phyloP scores from a whole-genome alignment of 345 rosid genomes.

The Triadica sebifera region DNA sequence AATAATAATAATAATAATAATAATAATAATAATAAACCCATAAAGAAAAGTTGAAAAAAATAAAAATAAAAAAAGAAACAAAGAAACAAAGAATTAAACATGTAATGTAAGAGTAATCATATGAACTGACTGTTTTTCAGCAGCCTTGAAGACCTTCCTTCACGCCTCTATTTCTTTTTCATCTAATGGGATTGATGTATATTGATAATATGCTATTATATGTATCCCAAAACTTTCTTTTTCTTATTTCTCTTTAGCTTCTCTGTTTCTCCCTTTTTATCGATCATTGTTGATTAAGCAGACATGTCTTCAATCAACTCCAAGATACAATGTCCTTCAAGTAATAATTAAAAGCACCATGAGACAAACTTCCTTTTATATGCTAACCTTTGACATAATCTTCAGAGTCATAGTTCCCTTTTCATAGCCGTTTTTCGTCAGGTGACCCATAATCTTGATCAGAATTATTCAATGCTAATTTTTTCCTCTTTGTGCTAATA shows the following conservation, averaged over 20 bases:
- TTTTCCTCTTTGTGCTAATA: constrained; percentile 31
- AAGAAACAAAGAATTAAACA: neutral
- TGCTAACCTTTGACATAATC: no score
- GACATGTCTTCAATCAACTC: constrained; percentile 19
- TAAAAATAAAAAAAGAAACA: neutral
- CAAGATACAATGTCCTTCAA: no score
- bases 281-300: neutral
- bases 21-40: no score
- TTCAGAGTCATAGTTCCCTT: neutral
- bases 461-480: constrained; percentile 26
- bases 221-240: constrained; percentile 23
- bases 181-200: constrained; percentile 13
- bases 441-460: constrained; percentile 18
- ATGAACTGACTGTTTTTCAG: constrained; percentile 16
- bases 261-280: constrained; percentile 1
- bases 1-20: no score
- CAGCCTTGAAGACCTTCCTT: constrained; percentile 19
- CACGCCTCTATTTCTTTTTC: neutral
- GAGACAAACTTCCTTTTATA: no score
- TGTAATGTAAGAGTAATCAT: constrained; percentile 3
- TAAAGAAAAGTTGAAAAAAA: constrained; percentile 25
- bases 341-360: no score
- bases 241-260: neutral
- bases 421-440: constrained; percentile 18
- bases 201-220: neutral